phyloP scores from a whole-genome alignment of 2,329 filamentous ascomycete species.

The Neoarthrinium moseri region DNA sequence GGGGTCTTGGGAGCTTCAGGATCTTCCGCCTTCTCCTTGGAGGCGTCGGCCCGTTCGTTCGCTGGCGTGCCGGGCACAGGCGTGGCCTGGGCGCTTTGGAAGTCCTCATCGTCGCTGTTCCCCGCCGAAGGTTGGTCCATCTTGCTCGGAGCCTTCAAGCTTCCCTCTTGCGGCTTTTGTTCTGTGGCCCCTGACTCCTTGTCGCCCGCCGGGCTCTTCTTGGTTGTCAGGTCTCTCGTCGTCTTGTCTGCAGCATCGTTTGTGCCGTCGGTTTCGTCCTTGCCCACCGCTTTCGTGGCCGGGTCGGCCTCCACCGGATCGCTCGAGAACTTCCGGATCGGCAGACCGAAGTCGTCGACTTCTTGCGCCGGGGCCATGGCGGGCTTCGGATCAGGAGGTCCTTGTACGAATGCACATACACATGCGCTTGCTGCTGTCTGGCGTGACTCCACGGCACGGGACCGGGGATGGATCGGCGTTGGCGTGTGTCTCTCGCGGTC shows the following conservation, averaged over 20 bases:
- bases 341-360: constrained; percentile 71
- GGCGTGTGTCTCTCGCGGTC: not conserved
- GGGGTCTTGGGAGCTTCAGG: constrained; percentile 23
- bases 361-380: constrained; percentile 37
- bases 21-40: constrained; percentile 7
- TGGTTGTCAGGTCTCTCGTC: not conserved
- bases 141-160: constrained; percentile 17
- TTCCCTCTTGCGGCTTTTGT: constrained; percentile 5
- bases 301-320: constrained; percentile 17
- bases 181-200: constrained; percentile 9
- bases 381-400: constrained; percentile 29
- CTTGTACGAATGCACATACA: constrained; percentile 19
- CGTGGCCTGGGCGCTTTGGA: constrained; percentile 34
- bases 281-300: constrained; percentile 7
- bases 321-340: constrained; percentile 51
- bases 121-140: constrained; percentile 18
- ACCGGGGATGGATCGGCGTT: not conserved
- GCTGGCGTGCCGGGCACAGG: constrained; percentile 21
- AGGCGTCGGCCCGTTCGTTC: constrained; percentile 12
- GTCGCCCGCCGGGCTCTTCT: constrained; percentile 6
- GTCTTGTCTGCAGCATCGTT: constrained; percentile 4
- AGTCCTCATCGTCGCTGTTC: constrained; percentile 39
- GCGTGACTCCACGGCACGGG: not conserved
- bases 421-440: constrained; percentile 21
- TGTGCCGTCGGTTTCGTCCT: constrained; percentile 11